These are phyloP conservation scores for Penicillium hordei DNA, from an alignment of 2,329 filamentous ascomycete genomes.

Conservation along the genomic window DNA sequence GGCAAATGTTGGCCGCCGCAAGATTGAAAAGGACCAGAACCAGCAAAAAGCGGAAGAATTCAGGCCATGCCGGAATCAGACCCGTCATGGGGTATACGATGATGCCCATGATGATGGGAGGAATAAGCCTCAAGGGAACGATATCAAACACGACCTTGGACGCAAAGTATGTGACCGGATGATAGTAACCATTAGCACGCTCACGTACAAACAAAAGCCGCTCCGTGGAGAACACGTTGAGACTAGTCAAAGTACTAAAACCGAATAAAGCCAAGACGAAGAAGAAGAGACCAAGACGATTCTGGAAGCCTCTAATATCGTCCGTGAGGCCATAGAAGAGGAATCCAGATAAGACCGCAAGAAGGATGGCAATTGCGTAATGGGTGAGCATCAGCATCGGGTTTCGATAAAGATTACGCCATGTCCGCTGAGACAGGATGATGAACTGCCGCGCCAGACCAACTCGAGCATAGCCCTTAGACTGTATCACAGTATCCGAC, in stretches of 20 bases:
- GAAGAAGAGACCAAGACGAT: constrained; percentile 94
- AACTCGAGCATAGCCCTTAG: constrained; percentile 79
- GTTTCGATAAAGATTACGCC: constrained; percentile 96
- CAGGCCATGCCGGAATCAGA: constrained; percentile 72
- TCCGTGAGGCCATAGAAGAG: constrained; percentile 95
- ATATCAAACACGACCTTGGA: constrained; percentile 99
- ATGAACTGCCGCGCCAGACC: constrained; percentile 78
- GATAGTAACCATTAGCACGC: constrained; percentile 94
- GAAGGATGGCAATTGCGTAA: constrained; percentile 92
- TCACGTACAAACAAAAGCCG: constrained; percentile 88
- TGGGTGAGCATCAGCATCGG: constrained; percentile 98
- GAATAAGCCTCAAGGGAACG: constrained; percentile 87
- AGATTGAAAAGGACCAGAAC: constrained; percentile 95
- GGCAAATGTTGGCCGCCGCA: constrained; percentile 85
- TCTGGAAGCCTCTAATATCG: constrained; percentile 96
- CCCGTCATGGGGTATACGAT: constrained; percentile 99
- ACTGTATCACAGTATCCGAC: constrained; percentile 56
- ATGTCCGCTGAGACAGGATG: constrained; percentile 86
- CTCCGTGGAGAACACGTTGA: constrained; percentile 91
- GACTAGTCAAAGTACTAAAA: constrained; percentile 90
- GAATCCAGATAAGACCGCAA: constrained; percentile 91
- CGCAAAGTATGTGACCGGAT: constrained; percentile 88
- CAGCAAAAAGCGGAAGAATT: constrained; percentile 89
- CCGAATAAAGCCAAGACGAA: constrained; percentile 94
- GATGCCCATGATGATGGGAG: constrained; percentile 89